phyloP scores from a whole-genome alignment of 495 filamentous ascomycete genomes.

The Oleoguttula mirabilis region DNA sequence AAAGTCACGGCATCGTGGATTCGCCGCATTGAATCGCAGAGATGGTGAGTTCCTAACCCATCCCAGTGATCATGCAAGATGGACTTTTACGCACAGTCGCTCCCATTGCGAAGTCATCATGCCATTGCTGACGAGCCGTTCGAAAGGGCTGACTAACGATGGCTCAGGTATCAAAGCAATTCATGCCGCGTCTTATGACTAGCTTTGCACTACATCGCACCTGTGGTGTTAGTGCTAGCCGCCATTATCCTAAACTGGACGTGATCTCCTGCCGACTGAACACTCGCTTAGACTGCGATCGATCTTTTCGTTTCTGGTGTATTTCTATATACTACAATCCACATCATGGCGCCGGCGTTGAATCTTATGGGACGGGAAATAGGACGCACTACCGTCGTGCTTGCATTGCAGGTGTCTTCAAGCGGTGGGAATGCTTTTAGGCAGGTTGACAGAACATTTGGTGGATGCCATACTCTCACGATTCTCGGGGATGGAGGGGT shows the following conservation, averaged over 20 bases:
- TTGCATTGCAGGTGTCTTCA: no score
- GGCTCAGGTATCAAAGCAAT: constrained; percentile 22
- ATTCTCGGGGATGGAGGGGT: no score
- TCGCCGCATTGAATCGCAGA: constrained; percentile 52
- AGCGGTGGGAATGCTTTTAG: no score
- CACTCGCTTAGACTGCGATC: no score
- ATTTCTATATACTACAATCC: no score
- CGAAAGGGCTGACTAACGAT: constrained; percentile 13
- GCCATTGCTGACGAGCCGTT: constrained; percentile 5
- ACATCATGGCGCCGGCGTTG: no score
- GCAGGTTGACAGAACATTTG: no score
- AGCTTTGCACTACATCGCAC: constrained; percentile 18
- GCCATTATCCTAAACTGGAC: constrained; percentile 9
- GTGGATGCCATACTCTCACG: no score
- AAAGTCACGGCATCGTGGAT: constrained; percentile 73
- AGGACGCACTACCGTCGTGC: no score
- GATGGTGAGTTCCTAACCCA: constrained; percentile 47
- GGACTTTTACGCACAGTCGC: not conserved
- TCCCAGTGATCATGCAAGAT: no score
- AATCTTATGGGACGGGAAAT: no score
- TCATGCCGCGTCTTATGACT: constrained; percentile 26
- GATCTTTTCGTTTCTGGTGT: no score
- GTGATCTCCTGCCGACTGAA: not conserved
- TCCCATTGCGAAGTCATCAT: not conserved
- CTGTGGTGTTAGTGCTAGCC: constrained; percentile 9